Base-by-base conservation (phyloP, 176 grass and related monocot genomes). In the Juncus effusus region DNA sequence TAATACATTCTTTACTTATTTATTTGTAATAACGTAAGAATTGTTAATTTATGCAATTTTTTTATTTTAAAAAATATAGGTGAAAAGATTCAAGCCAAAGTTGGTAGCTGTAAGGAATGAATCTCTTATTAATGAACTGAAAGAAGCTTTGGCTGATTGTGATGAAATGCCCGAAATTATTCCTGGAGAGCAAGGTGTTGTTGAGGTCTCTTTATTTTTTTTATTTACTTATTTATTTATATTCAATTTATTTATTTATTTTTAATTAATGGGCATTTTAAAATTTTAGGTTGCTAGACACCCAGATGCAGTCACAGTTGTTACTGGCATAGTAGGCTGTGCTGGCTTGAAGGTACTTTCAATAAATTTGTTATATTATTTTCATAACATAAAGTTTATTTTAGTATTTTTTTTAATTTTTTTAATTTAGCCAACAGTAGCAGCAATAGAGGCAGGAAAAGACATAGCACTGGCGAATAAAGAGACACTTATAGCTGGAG, bases 401-500 rank as follows among this genome's bases (percentile, higher is more conserved):
- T 10, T 10, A 38, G 38, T 35, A 66, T 67, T 57, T 60, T 8
- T 50, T 12, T 55, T 54, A 62, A 59, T 67, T 42, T 76, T 63
- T 55, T 41, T 38, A 44, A 38, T 2, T 37, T 72, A 99, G 95
- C 95, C 95, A 13, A 99, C 95, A 64, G 89, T 99, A 64, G 89
- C 95, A 54, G 95, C 95, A 69, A 99, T 99, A 62, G 89, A 99
- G 75, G 83, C 95, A 44, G 95, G 89, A 60, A 99, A 93, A 79
- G 83, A 99, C 60, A 99, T 99, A 76, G 95, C 95, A 36, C 47
- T 99, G 53, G 95, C 95, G 2, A 99, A 99, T 64, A 99, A 99
- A 83, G 95, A 99, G 42, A 99, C 95, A 0, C 88, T 99, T 73
- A 99, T 99, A 73, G 95, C 95, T n/a, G 95, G 95, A 54, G 95